These are phyloP conservation scores for Alloascoidea hylecoeti DNA, from an alignment of 805 yeast species.

Conservation along the genomic window DNA sequence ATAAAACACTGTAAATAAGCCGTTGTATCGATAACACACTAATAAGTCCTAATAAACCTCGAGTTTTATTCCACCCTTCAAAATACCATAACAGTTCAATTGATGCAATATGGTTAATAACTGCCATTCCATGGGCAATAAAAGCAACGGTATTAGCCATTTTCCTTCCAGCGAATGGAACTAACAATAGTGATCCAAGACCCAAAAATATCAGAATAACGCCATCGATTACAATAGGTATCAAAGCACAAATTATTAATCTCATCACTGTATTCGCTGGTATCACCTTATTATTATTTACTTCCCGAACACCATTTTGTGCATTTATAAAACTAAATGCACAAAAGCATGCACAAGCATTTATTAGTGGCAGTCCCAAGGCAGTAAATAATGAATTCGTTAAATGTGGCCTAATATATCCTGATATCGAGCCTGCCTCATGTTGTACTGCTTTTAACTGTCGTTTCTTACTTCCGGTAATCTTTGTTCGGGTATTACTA, in stretches of 20 bases:
- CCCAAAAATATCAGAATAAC: slow-evolving; percentile 21
- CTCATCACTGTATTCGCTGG: slow-evolving; percentile 34
- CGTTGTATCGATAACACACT: slow-evolving; percentile 35
- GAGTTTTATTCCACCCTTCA: slow-evolving; percentile 49
- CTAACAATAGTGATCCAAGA: slow-evolving; percentile 34
- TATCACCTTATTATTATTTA: slow-evolving; percentile 17
- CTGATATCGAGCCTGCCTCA: slow-evolving; percentile 34
- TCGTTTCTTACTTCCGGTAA: slow-evolving; percentile 64
- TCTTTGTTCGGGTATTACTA: slow-evolving; percentile 51
- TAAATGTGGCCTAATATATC: slow-evolving; percentile 47
- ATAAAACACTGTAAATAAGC: slow-evolving; percentile 31
- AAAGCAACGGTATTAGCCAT: slow-evolving; percentile 38
- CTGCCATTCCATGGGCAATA: slow-evolving; percentile 35
- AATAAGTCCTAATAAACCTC: slow-evolving; percentile 40
- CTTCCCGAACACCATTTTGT: slow-evolving; percentile 44
- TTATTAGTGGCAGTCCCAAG: slow-evolving; percentile 41
- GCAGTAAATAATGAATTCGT: slow-evolving; percentile 57
- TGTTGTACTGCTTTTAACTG: slow-evolving; percentile 34
- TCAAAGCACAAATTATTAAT: slow-evolving; percentile 18
- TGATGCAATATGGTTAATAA: slow-evolving; percentile 31
- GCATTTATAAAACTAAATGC: slow-evolving; percentile 56
- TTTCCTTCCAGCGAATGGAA: slow-evolving; percentile 21
- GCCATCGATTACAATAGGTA: slow-evolving; percentile 4
- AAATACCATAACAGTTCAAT: slow-evolving; percentile 49
- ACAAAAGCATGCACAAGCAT: slow-evolving; percentile 37